A percentile compares a stretch with the other conserved stretches of the same genome.
Conservation (phyloP, 108 stramenopile species). For the Nitzschia palea region DNA sequence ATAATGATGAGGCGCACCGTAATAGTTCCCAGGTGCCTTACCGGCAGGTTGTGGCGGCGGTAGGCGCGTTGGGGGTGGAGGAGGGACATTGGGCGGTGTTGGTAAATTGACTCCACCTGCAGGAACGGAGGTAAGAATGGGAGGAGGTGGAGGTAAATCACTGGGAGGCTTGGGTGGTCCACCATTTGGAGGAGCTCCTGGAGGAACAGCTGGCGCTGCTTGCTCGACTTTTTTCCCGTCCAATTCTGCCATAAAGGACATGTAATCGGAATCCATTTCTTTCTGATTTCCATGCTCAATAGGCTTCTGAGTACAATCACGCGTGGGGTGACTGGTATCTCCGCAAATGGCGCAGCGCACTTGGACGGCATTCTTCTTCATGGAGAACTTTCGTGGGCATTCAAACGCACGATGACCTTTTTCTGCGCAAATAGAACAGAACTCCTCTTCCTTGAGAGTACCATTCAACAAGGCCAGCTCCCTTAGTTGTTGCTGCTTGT, state of each 20-base stretch:
- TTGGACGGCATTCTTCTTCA: conserved; percentile 37
- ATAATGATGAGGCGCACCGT: conserved; percentile 26
- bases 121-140: conserved; percentile 18
- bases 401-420: conserved; percentile 97
- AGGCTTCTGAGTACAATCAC: conserved; percentile 86
- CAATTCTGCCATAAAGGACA: conserved; percentile 96
- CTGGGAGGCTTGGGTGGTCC: conserved; percentile 8
- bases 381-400: conserved; percentile 84
- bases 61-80: conserved; percentile 33
- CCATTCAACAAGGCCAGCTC: conserved; percentile 99
- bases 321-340: conserved; percentile 94
- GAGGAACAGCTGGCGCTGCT: conserved; percentile 21
- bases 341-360: conserved; percentile 99
- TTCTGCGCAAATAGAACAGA: conserved; percentile 96
- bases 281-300: conserved; percentile 51
- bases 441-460: conserved; percentile 96
- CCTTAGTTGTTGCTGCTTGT: conserved; percentile 95
- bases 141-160: conserved; percentile 26
- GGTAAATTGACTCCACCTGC: conserved; percentile 1
- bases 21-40: conserved; percentile 20
- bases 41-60: conserved; percentile 44
- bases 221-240: conserved; percentile 73
- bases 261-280: conserved; percentile 89
- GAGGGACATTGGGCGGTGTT: not conserved
- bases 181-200: conserved; percentile 22